phyloP scores from a whole-genome alignment of 2,329 filamentous ascomycete genomes.

The Colletotrichum cuscutae region DNA sequence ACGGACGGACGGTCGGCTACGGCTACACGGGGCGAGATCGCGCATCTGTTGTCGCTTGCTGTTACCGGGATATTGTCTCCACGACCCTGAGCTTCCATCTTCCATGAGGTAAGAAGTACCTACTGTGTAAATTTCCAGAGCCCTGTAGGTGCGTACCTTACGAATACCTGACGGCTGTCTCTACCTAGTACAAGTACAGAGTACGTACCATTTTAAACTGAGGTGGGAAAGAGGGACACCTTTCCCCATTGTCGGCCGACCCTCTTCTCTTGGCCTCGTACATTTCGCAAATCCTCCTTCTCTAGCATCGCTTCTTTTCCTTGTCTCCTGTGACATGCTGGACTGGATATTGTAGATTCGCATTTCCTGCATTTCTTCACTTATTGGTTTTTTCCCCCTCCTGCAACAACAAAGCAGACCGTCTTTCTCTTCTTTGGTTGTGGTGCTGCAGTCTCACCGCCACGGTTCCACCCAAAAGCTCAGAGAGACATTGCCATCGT shows the following conservation, averaged over 20 bases:
- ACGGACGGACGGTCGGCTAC: not conserved
- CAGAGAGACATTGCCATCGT: conserved; percentile 14
- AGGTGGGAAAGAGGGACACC: conserved; percentile 27
- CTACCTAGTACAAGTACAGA: not conserved
- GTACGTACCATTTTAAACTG: conserved; percentile 2
- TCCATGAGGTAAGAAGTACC: not conserved
- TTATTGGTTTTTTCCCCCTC: not conserved
- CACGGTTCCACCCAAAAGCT: conserved; percentile 1
- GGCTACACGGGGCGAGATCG: conserved; percentile 20
- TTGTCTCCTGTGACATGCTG: not conserved
- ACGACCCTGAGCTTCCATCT: not conserved
- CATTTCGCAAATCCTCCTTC: not conserved
- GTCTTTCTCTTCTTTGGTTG: conserved; percentile 4
- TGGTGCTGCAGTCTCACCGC: conserved; percentile 18
- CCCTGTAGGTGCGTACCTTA: not conserved
- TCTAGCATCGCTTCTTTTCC: not conserved
- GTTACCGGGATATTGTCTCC: not conserved
- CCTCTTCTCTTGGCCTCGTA: conserved; percentile 16
- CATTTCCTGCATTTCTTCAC: not conserved
- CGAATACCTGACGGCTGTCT: not conserved
- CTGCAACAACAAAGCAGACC: not conserved
- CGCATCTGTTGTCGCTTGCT: not conserved
- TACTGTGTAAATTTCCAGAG: not conserved
- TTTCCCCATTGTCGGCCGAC: conserved; percentile 6
- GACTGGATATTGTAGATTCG: conserved; percentile 4